Evolutionary conservation across 2,329 filamentous ascomycete genomes (phyloP).

Genomic region (Arthrobotrys iridis): DNA sequence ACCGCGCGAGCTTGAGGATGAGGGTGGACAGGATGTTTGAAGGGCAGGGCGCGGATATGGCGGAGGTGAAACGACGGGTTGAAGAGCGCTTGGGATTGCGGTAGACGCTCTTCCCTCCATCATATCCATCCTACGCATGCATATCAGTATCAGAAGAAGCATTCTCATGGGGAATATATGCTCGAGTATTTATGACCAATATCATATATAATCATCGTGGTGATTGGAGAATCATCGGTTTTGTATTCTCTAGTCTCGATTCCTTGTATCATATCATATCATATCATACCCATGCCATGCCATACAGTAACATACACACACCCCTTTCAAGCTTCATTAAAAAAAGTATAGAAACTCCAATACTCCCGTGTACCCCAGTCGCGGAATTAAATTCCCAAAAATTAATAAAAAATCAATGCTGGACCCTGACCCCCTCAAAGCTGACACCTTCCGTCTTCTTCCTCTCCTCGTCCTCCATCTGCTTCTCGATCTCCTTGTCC

Average conservation of each 20-base stretch:
- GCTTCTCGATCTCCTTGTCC: background rate
- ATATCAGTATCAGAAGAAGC: background rate
- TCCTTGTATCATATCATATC: background rate
- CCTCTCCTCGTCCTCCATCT: constrained; percentile 17
- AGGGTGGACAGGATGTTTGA: constrained; percentile 53
- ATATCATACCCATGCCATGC: background rate
- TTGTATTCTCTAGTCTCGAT: background rate
- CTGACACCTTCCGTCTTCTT: background rate
- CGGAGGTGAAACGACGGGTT: constrained; percentile 39
- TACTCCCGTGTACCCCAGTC: background rate
- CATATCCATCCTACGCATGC: background rate
- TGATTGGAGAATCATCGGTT: background rate
- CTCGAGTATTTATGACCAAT: no score
- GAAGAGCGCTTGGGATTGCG: constrained; percentile 41
- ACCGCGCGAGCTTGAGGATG: constrained; percentile 25
- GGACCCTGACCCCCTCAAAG: constrained; percentile 28
- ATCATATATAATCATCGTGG: background rate
- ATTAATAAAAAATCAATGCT: constrained; percentile 3
- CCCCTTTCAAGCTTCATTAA: no score
- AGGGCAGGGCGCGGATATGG: constrained; percentile 48
- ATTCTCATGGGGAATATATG: background rate
- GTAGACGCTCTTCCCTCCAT: background rate
- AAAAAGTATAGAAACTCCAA: constrained; percentile 16
- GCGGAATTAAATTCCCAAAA: background rate
- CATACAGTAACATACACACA: constrained; percentile 1